These are phyloP conservation scores for Linnemannia schmuckeri DNA, from an alignment of 192 early-diverging fungal genomes.

Conservation along the genomic window DNA sequence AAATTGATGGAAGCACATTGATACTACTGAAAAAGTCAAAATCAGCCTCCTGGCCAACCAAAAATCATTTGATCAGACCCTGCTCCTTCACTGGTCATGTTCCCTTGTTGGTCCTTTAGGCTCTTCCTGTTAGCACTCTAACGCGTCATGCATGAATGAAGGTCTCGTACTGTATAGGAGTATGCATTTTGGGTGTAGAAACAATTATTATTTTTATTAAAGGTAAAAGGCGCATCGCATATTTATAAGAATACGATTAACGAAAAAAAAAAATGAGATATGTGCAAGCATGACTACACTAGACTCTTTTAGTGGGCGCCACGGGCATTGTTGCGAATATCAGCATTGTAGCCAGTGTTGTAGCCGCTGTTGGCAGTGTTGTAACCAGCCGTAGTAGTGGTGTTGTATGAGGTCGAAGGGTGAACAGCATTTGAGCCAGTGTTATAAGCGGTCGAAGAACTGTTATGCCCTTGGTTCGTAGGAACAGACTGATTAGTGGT, in stretches of 20 bases:
- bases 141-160: not conserved
- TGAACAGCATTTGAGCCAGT: not conserved
- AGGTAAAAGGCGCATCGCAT: not conserved
- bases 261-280: not conserved
- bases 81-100: not conserved
- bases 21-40: not conserved
- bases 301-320: not conserved
- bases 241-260: not conserved
- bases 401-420: slow-evolving; percentile 27
- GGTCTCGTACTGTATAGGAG: too few relatives aligned
- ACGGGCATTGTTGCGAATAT: not conserved
- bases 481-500: slow-evolving; percentile 8
- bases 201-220: slow-evolving; percentile 6
- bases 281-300: not conserved
- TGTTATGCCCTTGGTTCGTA: not conserved
- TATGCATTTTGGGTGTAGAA: not conserved
- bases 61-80: not conserved
- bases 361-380: not conserved
- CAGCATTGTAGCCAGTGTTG: slow-evolving; percentile 15
- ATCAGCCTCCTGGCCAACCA: not conserved
- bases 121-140: not conserved
- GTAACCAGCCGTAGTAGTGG: not conserved
- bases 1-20: not conserved
- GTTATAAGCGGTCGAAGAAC: not conserved
- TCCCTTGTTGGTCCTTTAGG: not conserved